A percentile compares a stretch with the other conserved stretches of the same genome.
phyloP scores from a whole-genome alignment of 768 basidiomycete species.

The Lentinus brumalis region DNA sequence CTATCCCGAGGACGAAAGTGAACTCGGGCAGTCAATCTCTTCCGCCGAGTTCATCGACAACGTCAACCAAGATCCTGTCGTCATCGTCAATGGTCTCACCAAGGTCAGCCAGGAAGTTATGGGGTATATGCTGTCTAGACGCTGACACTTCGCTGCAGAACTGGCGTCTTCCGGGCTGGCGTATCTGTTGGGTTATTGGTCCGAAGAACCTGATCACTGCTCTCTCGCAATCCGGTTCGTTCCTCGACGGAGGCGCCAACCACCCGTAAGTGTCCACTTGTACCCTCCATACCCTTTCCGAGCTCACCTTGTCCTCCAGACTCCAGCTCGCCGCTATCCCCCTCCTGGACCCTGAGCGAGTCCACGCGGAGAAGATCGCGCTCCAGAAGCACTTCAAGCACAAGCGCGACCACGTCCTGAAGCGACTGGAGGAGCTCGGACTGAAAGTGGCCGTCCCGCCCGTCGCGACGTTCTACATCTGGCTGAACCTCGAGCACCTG shows the following conservation, averaged over 20 bases:
- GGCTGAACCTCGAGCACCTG: slow-evolving; percentile 83
- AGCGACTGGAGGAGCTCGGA: slow-evolving; percentile 75
- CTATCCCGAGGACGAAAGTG: slow-evolving; percentile 76
- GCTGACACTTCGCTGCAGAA: slow-evolving; percentile 55
- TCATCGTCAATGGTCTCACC: slow-evolving; percentile 91
- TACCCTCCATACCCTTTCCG: background rate
- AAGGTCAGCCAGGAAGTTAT: slow-evolving; percentile 51
- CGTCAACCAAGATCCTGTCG: slow-evolving; percentile 81
- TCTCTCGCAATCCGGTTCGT: slow-evolving; percentile 90
- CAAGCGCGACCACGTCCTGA: slow-evolving; percentile 89
- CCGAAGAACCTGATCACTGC: slow-evolving; percentile 88
- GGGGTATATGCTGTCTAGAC: background rate
- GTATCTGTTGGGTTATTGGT: slow-evolving; percentile 91
- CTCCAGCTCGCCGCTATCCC: slow-evolving; percentile 89
- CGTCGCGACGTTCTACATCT: slow-evolving; percentile 88
- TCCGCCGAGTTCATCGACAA: slow-evolving; percentile 85
- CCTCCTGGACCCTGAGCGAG: slow-evolving; percentile 72
- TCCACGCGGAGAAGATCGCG: slow-evolving; percentile 75
- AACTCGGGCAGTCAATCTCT: slow-evolving; percentile 77
- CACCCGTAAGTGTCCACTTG: slow-evolving; percentile 65
- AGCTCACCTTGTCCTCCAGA: slow-evolving; percentile 35
- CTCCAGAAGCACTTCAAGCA: slow-evolving; percentile 89
- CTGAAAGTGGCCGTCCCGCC: slow-evolving; percentile 80
- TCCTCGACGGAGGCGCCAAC: slow-evolving; percentile 93
- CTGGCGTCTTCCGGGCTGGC: slow-evolving; percentile 94